A percentile compares a stretch with the other conserved stretches of the same genome.
Evolutionary conservation across 2,329 filamentous ascomycete species (phyloP).

Genomic region (Venturia carpophila): DNA sequence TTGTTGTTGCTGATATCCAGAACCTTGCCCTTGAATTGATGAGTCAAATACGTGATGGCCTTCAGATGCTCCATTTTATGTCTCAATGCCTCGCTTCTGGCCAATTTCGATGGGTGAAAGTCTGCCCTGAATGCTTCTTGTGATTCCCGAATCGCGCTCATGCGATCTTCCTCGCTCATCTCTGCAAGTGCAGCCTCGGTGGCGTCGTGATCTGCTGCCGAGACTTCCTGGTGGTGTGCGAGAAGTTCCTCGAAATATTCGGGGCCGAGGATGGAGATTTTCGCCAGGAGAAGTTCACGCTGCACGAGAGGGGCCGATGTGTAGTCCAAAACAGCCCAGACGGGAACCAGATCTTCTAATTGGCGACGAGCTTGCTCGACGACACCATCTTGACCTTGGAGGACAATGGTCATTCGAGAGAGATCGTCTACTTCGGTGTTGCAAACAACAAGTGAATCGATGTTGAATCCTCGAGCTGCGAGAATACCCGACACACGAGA

Average conservation of each 20-base stretch:
- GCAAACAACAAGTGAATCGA: slow-evolving; percentile 95
- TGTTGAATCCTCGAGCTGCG: slow-evolving; percentile 95
- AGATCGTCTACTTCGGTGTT: slow-evolving; percentile 95
- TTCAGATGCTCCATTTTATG: slow-evolving; percentile 97
- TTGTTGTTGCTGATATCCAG: slow-evolving; percentile 97
- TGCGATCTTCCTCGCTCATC: slow-evolving; percentile 20
- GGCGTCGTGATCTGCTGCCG: slow-evolving; percentile 37
- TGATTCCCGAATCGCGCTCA: slow-evolving; percentile 24
- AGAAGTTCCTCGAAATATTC: slow-evolving; percentile 98
- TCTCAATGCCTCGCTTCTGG: slow-evolving; percentile 78
- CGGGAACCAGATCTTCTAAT: slow-evolving; percentile 91
- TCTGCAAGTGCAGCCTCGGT: slow-evolving; percentile 19
- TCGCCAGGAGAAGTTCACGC: slow-evolving; percentile 88
- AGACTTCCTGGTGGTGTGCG: slow-evolving; percentile 90
- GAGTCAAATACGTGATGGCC: slow-evolving; percentile 90
- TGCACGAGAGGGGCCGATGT: slow-evolving; percentile 87
- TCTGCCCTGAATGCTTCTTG: slow-evolving; percentile 45
- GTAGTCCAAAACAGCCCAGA: slow-evolving; percentile 98
- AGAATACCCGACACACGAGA: slow-evolving; percentile 95
- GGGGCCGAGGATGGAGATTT: slow-evolving; percentile 91
- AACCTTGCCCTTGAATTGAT: slow-evolving; percentile 97
- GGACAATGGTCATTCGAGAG: slow-evolving; percentile 96
- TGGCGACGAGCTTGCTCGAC: slow-evolving; percentile 95
- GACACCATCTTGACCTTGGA: slow-evolving; percentile 91
- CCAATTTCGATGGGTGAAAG: slow-evolving; percentile 84